Conservation (phyloP, 2,329 filamentous ascomycete species). For the Aspergillus sergii region DNA sequence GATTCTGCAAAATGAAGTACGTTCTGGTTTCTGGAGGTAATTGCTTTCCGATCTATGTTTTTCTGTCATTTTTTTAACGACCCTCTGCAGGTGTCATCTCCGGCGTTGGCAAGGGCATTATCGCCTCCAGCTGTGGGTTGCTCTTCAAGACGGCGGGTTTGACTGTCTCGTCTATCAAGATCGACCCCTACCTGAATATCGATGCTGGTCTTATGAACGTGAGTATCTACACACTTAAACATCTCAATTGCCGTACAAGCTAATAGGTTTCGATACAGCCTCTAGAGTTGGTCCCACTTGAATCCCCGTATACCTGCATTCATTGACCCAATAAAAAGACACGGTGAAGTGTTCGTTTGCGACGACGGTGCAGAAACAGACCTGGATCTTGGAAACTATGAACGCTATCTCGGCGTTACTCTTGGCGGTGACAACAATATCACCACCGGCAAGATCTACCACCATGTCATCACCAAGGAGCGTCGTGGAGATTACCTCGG, state of each 20-base stretch:
- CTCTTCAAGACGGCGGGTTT: slow-evolving; percentile 34
- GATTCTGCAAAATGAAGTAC: slow-evolving; percentile 68
- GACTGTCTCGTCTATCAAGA: slow-evolving; percentile 36
- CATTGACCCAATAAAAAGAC: slow-evolving; percentile 37
- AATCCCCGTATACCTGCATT: background rate
- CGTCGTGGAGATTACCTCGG: slow-evolving; percentile 79
- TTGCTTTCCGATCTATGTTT: slow-evolving; percentile 24
- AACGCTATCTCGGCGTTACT: slow-evolving; percentile 79
- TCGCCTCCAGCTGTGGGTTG: slow-evolving; percentile 55
- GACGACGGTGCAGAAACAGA: slow-evolving; percentile 79
- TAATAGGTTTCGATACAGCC: slow-evolving; percentile 12
- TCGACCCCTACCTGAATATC: slow-evolving; percentile 73
- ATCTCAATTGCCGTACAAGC: slow-evolving; percentile 24
- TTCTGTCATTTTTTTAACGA: slow-evolving; percentile 1
- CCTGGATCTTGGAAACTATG: slow-evolving; percentile 75
- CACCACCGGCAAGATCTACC: slow-evolving; percentile 95
- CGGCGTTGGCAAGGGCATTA: slow-evolving; percentile 64
- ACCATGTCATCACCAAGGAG: slow-evolving; percentile 79
- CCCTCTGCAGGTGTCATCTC: slow-evolving; percentile 46
- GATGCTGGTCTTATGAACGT: slow-evolving; percentile 72
- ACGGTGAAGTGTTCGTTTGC: slow-evolving; percentile 88
- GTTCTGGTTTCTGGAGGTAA: slow-evolving; percentile 77
- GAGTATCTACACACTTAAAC: slow-evolving; percentile 46
- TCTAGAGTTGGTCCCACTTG: slow-evolving; percentile 14
- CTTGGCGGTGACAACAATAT: slow-evolving; percentile 90